phyloP scores from a whole-genome alignment of 1,284 basidiomycete species.

The Ustilago tritici region DNA sequence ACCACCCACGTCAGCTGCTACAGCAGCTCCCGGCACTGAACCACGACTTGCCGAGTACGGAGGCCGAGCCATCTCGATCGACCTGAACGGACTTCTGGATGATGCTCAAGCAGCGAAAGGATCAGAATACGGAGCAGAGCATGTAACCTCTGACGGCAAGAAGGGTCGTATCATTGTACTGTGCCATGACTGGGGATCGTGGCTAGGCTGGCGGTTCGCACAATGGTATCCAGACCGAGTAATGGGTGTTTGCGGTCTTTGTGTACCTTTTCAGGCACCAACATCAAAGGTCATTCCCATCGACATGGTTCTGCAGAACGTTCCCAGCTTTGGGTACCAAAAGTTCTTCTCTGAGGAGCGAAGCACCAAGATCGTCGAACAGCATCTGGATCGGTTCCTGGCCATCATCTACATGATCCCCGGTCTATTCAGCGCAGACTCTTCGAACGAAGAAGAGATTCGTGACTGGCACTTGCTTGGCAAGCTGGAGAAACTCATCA shows the following conservation, averaged over 20 bases:
- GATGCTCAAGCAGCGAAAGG: conserved; percentile 43
- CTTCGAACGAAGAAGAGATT: conserved; percentile 39
- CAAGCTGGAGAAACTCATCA: conserved; percentile 54
- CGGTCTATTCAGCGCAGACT: conserved; percentile 46
- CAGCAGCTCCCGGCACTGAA: conserved; percentile 23
- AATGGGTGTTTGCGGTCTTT: conserved; percentile 57
- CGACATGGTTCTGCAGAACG: conserved; percentile 36
- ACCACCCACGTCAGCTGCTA: conserved; percentile 35
- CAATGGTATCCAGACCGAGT: conserved; percentile 51
- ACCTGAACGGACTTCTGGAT: conserved; percentile 58
- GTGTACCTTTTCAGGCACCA: conserved; percentile 52
- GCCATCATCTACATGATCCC: conserved; percentile 53
- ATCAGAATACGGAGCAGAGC: conserved; percentile 42
- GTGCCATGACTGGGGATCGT: conserved; percentile 62
- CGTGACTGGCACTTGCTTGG: conserved; percentile 50
- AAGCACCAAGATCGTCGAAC: conserved; percentile 57
- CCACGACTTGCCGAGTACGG: conserved; percentile 56
- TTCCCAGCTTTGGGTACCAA: conserved; percentile 60
- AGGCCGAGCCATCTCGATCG: conserved; percentile 48
- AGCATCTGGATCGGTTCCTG: conserved; percentile 56
- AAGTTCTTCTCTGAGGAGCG: conserved; percentile 56
- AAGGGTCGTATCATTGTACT: conserved; percentile 55
- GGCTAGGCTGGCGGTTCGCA: conserved; percentile 56
- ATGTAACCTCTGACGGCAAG: conserved; percentile 34
- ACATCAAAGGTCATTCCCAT: conserved; percentile 43